phyloP scores from a whole-genome alignment of 192 early-diverging fungal genomes.

The Podila epigama region DNA sequence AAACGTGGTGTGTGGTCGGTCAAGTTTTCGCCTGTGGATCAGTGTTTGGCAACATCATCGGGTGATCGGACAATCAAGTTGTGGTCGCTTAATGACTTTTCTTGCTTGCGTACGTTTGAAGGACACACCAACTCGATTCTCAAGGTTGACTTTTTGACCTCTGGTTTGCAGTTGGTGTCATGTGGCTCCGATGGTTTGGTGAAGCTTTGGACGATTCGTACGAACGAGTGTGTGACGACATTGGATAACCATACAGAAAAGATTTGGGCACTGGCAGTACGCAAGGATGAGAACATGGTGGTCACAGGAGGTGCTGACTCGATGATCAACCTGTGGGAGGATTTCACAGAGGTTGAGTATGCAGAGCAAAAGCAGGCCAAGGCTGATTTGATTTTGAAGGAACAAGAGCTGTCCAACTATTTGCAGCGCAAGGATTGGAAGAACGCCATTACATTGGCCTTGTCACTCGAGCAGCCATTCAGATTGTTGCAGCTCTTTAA shows the following conservation, averaged over 20 bases:
- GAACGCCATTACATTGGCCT: conserved; percentile 87
- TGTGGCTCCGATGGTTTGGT: conserved; percentile 92
- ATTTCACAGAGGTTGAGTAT: conserved; percentile 86
- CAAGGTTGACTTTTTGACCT: conserved; percentile 81
- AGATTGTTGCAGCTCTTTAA: conserved; percentile 78
- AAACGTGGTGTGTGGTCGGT: conserved; percentile 95
- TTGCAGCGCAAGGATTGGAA: conserved; percentile 89
- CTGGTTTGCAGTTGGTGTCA: conserved; percentile 88
- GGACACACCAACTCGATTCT: conserved; percentile 98
- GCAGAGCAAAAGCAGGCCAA: conserved; percentile 76
- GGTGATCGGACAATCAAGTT: conserved; percentile 95
- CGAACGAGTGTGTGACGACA: conserved; percentile 87
- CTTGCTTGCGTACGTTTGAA: conserved; percentile 93
- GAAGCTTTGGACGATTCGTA: conserved; percentile 96
- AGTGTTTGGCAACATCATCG: conserved; percentile 89
- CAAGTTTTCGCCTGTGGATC: conserved; percentile 95
- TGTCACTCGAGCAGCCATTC: conserved; percentile 91
- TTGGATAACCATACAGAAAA: conserved; percentile 96
- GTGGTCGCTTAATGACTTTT: conserved; percentile 89
- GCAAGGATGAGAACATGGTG: conserved; percentile 71
- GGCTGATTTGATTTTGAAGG: conserved; percentile 77
- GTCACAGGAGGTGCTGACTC: conserved; percentile 95
- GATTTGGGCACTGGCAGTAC: conserved; percentile 90
- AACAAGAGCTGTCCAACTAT: conserved; percentile 92
- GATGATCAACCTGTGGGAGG: conserved; percentile 91